Conservation (phyloP, 441 rosid species). For the Pelargonium australe region DNA sequence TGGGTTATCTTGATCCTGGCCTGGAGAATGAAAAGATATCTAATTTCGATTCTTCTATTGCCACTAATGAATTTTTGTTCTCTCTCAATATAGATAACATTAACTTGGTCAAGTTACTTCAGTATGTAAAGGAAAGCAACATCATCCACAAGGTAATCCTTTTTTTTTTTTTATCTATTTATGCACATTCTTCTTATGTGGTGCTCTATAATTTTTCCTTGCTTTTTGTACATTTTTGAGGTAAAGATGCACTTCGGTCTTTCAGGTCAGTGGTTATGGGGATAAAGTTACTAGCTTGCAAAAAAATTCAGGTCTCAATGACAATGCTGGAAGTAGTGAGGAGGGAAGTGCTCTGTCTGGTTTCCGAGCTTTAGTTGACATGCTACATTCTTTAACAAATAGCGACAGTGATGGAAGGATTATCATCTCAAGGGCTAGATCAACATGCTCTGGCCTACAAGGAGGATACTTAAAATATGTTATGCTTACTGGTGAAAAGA, state of each 20-base stretch:
- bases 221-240: constrained; percentile 14
- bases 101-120: constrained; percentile 71
- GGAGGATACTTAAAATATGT: constrained; percentile 75
- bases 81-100: constrained; percentile 80
- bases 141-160: constrained; percentile 73
- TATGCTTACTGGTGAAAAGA: constrained; percentile 85
- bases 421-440: constrained; percentile 59
- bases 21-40: constrained; percentile 35
- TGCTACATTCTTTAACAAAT: constrained; percentile 65
- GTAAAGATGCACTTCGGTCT: constrained; percentile 15
- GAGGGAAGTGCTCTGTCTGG: constrained; percentile 56
- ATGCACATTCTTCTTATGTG: constrained; percentile 15
- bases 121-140: constrained; percentile 77
- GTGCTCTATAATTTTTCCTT: constrained; percentile 8
- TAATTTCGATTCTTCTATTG: constrained; percentile 47
- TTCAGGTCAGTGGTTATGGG: constrained; percentile 78
- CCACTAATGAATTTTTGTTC: constrained; percentile 81
- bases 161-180: constrained; percentile 16
- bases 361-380: constrained; percentile 62
- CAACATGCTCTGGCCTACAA: constrained; percentile 38
- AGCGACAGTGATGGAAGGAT: constrained; percentile 84
- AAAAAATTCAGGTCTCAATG: constrained; percentile 32
- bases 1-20: constrained; percentile 20
- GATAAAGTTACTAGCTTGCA: constrained; percentile 46
- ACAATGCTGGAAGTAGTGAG: constrained; percentile 32